phyloP scores from a whole-genome alignment of 495 filamentous ascomycete species.

The Cetradonia linearis region DNA sequence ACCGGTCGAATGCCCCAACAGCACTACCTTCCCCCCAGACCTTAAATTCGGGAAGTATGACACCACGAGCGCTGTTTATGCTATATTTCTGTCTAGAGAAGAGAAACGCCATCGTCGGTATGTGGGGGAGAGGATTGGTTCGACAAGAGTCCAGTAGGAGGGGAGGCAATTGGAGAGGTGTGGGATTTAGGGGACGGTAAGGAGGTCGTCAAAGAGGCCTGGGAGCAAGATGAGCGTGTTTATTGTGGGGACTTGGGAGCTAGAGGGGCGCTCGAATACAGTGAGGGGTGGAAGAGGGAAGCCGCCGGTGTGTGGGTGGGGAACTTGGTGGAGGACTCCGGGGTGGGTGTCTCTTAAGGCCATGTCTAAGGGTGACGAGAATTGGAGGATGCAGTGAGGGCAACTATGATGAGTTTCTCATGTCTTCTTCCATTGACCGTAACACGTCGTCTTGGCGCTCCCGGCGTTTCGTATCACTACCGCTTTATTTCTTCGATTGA shows the following conservation, averaged over 20 bases:
- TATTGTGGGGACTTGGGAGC: conserved; percentile 25
- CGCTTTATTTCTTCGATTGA: neutral
- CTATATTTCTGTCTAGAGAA: conserved; percentile 57
- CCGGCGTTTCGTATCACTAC: neutral
- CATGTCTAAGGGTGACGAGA: neutral
- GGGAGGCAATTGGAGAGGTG: conserved; percentile 47
- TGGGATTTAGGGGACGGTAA: conserved; percentile 53
- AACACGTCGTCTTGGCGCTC: no score
- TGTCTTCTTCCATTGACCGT: no score
- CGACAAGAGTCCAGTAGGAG: conserved; percentile 52
- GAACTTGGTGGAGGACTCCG: conserved; percentile 15
- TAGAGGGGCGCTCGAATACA: conserved; percentile 20
- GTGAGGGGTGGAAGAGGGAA: conserved; percentile 12
- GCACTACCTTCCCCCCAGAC: conserved; percentile 49
- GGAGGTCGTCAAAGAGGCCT: conserved; percentile 72
- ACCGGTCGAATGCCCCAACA: conserved; percentile 84
- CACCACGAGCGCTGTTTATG: conserved; percentile 64
- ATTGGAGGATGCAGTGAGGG: neutral
- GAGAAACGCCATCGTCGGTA: conserved; percentile 66
- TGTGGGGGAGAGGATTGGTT: conserved; percentile 50
- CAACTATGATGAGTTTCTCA: neutral
- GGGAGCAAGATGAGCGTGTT: conserved; percentile 76
- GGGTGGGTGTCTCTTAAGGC: neutral
- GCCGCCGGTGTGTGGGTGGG: neutral
- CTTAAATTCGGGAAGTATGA: conserved; percentile 47